Base-by-base conservation (phyloP, 495 filamentous ascomycete genomes). In the Penicillium parvum region DNA sequence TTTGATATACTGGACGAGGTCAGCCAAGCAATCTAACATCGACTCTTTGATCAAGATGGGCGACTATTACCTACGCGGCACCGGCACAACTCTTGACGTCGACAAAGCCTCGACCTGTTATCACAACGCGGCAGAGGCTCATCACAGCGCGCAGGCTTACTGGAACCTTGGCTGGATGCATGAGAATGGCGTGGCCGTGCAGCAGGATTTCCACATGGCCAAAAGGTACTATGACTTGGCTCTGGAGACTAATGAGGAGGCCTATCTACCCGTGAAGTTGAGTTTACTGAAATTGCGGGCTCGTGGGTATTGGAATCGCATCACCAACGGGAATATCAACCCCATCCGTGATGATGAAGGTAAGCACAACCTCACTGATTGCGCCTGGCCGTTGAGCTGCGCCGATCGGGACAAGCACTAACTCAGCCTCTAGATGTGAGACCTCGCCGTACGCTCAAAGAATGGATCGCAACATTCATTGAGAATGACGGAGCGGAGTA, bases 91-190 rank as follows among this genome's bases (percentile, higher is more conserved):
- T 6, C 42, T 69, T 2, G 88, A 95, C 53, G 67, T 79, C 6
- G 88, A 95, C 46, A 96, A 96, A 63, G 92, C 92, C 1, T 90
- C 90, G 0, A 79, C 84, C 15, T 97, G 94, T 66, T 99, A 97
- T 50, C 83, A 85, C 39, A 85, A 84, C 7, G 92, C 92, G 4
- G 90, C 90, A 1, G 92, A 98, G 54, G 87, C 81, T 36, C 79
- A 88, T 53, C 86, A 88, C 55, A 92, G 87, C 57, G 90, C 91
- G 18, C 92, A 97, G 68, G 94, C 94, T 9, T 82, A 95, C 41
- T 99, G 88, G 79, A 96, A 99, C 51, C 72, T 99, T 9, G 92
- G 92, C 10, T 99, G 92, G 92, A 97, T 99, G 88, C 89, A 99
- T 63, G 92, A 99, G 65, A 96, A 97, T 57, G 92, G 92, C 2